A percentile compares a stretch with the other conserved stretches of the same genome.
Evolutionary conservation across 192 early-diverging fungal species (phyloP).

Genomic region (Allomyces arbusculus): DNA sequence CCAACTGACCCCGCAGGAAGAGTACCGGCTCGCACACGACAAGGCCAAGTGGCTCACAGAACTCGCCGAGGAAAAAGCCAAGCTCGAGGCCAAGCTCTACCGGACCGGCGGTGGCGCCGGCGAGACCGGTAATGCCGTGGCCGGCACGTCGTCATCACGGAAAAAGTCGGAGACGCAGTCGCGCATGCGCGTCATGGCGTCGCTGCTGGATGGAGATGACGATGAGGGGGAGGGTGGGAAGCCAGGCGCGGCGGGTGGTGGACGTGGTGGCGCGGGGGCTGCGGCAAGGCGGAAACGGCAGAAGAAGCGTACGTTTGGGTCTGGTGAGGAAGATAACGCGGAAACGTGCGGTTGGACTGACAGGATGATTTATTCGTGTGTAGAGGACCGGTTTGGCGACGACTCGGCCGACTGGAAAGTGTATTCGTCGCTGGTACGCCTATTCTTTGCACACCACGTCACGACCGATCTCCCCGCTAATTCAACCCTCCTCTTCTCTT

Average conservation of each 20-base stretch:
- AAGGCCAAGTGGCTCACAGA: background rate
- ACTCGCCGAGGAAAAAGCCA: background rate
- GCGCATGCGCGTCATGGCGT: background rate
- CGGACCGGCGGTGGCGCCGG: too few species aligned
- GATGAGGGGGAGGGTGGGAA: background rate
- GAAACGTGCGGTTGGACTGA: background rate
- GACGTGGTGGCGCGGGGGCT: background rate
- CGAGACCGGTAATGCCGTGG: too few species aligned
- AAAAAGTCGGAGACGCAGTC: background rate
- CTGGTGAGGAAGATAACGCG: background rate
- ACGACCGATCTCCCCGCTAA: background rate
- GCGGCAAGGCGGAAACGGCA: too few species aligned
- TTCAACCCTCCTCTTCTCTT: slow-evolving; percentile 2
- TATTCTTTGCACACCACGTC: background rate
- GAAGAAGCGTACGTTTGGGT: slow-evolving; percentile 6
- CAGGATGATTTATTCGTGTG: background rate
- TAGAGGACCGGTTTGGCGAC: slow-evolving; percentile 83
- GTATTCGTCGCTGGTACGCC: slow-evolving; percentile 67
- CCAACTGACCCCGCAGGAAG: background rate
- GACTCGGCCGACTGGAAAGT: slow-evolving; percentile 85
- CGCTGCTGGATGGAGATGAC: background rate
- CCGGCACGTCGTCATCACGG: background rate
- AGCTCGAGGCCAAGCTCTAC: background rate
- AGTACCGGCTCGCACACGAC: background rate
- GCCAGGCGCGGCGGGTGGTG: background rate